Percentiles rank a stretch among this genome's conserved stretches.
phyloP scores from a whole-genome alignment of 805 yeast genomes.

The Scheffersomyces lignosus region DNA sequence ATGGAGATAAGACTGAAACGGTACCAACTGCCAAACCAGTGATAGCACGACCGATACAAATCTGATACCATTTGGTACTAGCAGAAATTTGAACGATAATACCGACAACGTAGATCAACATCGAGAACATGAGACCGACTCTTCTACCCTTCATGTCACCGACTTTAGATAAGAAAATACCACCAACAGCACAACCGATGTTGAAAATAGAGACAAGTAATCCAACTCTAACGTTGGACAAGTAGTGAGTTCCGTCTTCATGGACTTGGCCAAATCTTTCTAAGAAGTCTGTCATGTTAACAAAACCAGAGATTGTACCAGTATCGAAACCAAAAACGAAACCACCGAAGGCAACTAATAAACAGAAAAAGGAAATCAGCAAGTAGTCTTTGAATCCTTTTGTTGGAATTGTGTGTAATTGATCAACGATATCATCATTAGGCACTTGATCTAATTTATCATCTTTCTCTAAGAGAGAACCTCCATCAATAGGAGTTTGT shows the following conservation, averaged over 20 bases:
- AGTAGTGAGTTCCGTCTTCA: constrained; percentile 36
- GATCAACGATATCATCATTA: constrained; percentile 7
- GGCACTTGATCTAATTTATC: constrained; percentile 1
- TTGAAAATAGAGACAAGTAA: constrained; percentile 58
- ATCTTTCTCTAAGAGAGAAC: constrained; percentile 21
- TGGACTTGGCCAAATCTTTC: constrained; percentile 47
- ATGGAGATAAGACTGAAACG: constrained; percentile 66
- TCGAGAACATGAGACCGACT: constrained; percentile 51
- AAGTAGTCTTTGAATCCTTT: constrained; percentile 34
- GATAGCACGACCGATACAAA: constrained; percentile 59
- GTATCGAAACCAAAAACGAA: constrained; percentile 79
- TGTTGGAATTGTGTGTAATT: constrained; percentile 24
- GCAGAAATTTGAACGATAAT: constrained; percentile 61
- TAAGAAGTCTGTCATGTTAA: constrained; percentile 59
- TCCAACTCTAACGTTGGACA: constrained; percentile 52
- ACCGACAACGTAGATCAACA: constrained; percentile 61
- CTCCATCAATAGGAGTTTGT: constrained; percentile 32
- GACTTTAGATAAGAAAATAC: constrained; percentile 54
- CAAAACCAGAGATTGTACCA: constrained; percentile 74
- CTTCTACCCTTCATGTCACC: constrained; percentile 66
- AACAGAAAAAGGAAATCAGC: constrained; percentile 42
- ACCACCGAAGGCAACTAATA: constrained; percentile 73
- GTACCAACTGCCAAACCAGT: constrained; percentile 76
- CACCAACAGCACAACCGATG: constrained; percentile 74
- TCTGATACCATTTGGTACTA: constrained; percentile 57